These are phyloP conservation scores for Eutrema salsugineum DNA, from an alignment of 441 rosid genomes.

Conservation along the genomic window DNA sequence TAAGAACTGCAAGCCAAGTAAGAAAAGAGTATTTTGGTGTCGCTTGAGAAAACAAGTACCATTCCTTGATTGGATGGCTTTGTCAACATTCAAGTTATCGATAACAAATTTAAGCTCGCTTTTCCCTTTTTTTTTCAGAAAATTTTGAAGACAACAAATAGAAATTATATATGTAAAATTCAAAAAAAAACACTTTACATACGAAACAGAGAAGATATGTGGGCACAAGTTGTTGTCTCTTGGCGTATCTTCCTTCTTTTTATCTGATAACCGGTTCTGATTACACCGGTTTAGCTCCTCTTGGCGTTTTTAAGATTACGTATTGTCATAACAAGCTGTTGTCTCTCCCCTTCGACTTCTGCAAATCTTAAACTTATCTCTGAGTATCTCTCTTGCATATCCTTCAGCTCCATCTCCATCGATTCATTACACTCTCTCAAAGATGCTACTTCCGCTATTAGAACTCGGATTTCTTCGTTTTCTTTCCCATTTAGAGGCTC, in stretches of 20 bases:
- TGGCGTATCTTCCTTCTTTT: background rate
- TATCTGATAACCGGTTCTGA: slow-evolving; percentile 1
- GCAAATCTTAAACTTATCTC: slow-evolving; percentile 83
- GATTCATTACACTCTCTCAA: slow-evolving; percentile 49
- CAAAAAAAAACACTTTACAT: background rate
- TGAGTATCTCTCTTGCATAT: slow-evolving; percentile 78
- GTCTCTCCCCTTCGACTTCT: slow-evolving; percentile 96
- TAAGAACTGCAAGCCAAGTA: too few species aligned
- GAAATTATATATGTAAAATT: background rate
- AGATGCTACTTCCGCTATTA: slow-evolving; percentile 36
- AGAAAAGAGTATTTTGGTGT: too few species aligned
- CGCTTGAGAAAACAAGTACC: too few species aligned
- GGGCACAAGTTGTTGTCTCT: background rate
- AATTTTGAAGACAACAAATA: background rate
- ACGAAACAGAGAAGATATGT: background rate
- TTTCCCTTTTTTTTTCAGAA: too few species aligned
- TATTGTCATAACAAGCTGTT: slow-evolving; percentile 70
- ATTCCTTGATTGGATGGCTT: too few species aligned
- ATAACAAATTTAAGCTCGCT: too few species aligned
- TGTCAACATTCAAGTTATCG: too few species aligned
- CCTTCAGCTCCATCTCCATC: slow-evolving; percentile 75
- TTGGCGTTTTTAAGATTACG: slow-evolving; percentile 56
- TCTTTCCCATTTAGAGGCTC: background rate
- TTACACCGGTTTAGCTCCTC: slow-evolving; percentile 34
- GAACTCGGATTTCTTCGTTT: slow-evolving; percentile 5